These are phyloP conservation scores for Agrostemma githago DNA, from an alignment of 148 eudicot genomes.

Conservation along the genomic window DNA sequence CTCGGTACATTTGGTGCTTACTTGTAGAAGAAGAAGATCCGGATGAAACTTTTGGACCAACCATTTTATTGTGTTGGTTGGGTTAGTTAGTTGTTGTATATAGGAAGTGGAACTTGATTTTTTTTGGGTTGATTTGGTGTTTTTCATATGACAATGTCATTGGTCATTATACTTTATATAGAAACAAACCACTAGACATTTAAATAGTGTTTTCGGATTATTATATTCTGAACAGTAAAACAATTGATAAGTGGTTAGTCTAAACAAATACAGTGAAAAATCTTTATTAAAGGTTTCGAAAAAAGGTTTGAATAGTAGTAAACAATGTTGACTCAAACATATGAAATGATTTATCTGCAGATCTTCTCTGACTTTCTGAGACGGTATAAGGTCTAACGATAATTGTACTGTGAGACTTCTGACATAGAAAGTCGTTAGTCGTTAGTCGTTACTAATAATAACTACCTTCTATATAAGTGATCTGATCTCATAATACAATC, in stretches of 20 bases:
- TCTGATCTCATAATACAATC: too few species aligned
- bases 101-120: not conserved
- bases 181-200: not conserved
- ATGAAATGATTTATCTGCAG: too few species aligned
- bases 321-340: too few species aligned
- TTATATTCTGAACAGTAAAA: not conserved
- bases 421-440: too few species aligned
- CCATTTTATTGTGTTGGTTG: not conserved
- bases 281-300: too few species aligned
- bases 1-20: conserved; percentile 47
- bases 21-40: conserved; percentile 20
- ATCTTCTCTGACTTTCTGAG: too few species aligned
- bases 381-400: too few species aligned
- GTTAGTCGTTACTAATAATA: too few species aligned
- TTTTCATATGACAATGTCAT: not conserved
- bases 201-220: not conserved
- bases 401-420: too few species aligned
- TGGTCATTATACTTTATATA: conserved; percentile 14
- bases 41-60: not conserved
- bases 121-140: not conserved
- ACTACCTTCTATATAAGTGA: too few species aligned
- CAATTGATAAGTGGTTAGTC: not conserved
- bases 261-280: not conserved
- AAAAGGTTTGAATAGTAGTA: too few species aligned
- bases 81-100: not conserved